Percentiles rank a stretch among this genome's conserved stretches.
Evolutionary conservation across 2,329 filamentous ascomycete species (phyloP).

Genomic region (Diaporthe eres): DNA sequence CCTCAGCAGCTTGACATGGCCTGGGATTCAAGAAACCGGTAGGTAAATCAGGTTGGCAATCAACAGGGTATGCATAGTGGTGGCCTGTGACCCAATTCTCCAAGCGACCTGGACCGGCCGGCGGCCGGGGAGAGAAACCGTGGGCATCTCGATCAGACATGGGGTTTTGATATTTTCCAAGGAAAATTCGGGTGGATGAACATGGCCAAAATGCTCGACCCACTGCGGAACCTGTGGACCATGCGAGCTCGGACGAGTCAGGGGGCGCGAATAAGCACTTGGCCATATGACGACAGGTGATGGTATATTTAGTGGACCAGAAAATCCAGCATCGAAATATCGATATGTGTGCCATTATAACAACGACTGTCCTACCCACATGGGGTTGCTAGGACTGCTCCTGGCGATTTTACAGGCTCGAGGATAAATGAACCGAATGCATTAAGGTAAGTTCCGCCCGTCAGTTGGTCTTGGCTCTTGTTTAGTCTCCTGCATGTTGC

Average conservation of each 20-base stretch:
- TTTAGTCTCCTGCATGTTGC: conserved; percentile 28
- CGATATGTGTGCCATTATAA: conserved; percentile 26
- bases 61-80: neutral
- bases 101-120: conserved; percentile 3
- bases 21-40: neutral
- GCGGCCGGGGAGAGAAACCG: conserved; percentile 3
- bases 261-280: neutral
- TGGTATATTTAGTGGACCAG: neutral
- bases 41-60: conserved; percentile 17
- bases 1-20: neutral
- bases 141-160: conserved; percentile 34
- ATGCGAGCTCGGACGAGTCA: conserved; percentile 17
- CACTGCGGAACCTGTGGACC: conserved; percentile 33
- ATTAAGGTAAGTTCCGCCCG: conserved; percentile 19
- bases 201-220: conserved; percentile 41
- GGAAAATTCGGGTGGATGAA: conserved; percentile 15
- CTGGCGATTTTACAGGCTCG: conserved; percentile 21
- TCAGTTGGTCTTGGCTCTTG: conserved; percentile 22
- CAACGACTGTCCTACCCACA: neutral
- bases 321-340: neutral
- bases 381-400: neutral
- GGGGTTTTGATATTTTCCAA: neutral
- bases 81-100: conserved; percentile 2
- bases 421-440: conserved; percentile 10
- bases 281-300: conserved; percentile 9